These are phyloP conservation scores for Rosa chinensis DNA, from an alignment of 306 rosid species.

Conservation along the genomic window DNA sequence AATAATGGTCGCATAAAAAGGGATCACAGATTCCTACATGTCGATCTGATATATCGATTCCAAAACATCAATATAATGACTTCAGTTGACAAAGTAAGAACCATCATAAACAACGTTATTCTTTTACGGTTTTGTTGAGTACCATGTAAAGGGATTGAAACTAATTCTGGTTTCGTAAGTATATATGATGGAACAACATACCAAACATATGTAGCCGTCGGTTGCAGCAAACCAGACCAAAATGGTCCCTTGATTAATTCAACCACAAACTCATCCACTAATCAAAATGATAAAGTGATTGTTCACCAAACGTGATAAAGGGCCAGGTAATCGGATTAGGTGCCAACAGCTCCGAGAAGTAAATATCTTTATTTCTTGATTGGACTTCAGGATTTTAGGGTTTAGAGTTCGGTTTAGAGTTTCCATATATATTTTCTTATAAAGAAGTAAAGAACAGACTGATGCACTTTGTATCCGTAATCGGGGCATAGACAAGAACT, in stretches of 20 bases:
- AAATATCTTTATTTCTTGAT: neutral
- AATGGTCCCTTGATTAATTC: constrained; percentile 20
- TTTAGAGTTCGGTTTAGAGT: neutral
- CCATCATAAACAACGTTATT: neutral
- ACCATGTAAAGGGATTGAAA: constrained; percentile 13
- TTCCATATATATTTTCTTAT: neutral
- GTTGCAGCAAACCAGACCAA: constrained; percentile 24
- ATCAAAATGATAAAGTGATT: neutral
- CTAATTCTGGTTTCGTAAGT: neutral
- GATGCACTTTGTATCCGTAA: neutral
- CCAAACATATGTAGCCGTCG: constrained; percentile 3
- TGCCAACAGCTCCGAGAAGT: neutral
- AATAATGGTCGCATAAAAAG: constrained; percentile 8
- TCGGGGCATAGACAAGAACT: neutral
- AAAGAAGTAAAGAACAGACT: neutral
- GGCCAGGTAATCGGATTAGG: neutral
- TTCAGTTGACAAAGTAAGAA: neutral
- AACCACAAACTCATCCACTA: neutral
- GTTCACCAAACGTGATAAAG: neutral
- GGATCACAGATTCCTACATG: constrained; percentile 31
- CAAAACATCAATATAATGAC: constrained; percentile 1
- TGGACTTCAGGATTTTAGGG: neutral
- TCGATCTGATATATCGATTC: constrained; percentile 16
- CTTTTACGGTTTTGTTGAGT: neutral
- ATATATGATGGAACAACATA: constrained; percentile 12